Base-by-base conservation (phyloP, 352 stramenopile species). In the Pythium phragmiticola region DNA sequence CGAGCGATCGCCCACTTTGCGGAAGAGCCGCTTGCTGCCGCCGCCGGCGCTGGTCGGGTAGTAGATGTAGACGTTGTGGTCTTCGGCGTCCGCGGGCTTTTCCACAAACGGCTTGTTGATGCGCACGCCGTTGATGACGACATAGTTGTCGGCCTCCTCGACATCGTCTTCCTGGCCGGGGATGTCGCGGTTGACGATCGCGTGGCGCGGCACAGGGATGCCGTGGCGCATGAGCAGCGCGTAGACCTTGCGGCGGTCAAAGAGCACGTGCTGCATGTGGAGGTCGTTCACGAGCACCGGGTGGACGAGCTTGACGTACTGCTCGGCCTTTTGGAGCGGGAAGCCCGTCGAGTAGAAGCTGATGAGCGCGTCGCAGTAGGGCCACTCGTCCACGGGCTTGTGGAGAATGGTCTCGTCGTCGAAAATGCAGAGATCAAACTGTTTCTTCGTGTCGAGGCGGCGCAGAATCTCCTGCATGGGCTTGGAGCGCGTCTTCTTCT, bases 41-140 rank as follows among this genome's bases (percentile, higher is more conserved):
- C 98, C 98, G 28, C 98, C 98, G 12, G 97, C 96, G 57, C 84
- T 98, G 23, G 90, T 97, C 0, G 97, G 98, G 69, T 99, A 99
- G 75, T 99, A 99, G 69, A 99, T 99, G 72, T 98, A 97, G 64
- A 99, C 97, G 69, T 99, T 99, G 77, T 99, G 98, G 82, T 99
- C 97, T 64, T 99, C 98, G 0, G 97, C 96, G 74, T 99, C 86
- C 1, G 98, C 96, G 0, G 98, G 98, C 77, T 99, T 99, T 76
- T 99, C 98, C 0, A 99, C 98, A 66, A 99, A 99, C 2, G 97
- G 98, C 75, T 99, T 99, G 74, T 99, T 92, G 60, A 99, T 98
- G 48, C 82, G 85, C 36, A 98, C 87, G 33, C 95, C 96, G 70
- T 99, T 98, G 45, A 99, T 77, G 28, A 85, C 74, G 11, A 95